Base-by-base conservation (phyloP, 371 early-diverging fungal species). In the Mortierella sp. region DNA sequence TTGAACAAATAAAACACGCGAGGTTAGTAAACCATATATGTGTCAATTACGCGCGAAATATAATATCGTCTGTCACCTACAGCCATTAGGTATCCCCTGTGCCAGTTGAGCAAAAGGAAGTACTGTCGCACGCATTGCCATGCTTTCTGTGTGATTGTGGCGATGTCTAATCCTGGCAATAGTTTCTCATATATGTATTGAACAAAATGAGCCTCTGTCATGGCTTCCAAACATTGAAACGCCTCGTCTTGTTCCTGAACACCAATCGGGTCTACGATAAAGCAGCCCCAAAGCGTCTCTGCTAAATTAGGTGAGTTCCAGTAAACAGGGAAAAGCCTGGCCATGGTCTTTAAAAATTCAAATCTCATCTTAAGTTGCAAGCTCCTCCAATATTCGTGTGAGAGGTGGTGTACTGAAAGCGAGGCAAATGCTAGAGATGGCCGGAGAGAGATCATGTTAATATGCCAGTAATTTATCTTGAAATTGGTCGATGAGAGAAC, bases 251-350 rank as follows among this genome's bases (percentile, higher is more conserved):
- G 83, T 66, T 85, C 84, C 30, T 72, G 64, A 11, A 45, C 62
- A 5, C 85, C 79, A 40, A 85, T 84, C 18, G 86, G 84, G 61
- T 85, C 76, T 8, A 70, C 72, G 9, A 85, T 83, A 9, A 85
- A 70, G 37, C 79, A 69, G 14, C 63, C 57, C 86, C 86, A 85
- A 22, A 85, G 58, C 0, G 78, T 78, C 49, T 85, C 86, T 20
- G 84, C 84, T 35, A 84, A 66, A 8, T 37, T 68, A 0, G 76
- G 62, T 4, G 86, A 84, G 62, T 69, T 78, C 72, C 81, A 83
- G 47, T 75, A 70, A 5, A 35, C 63, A n/a, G 81, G 59, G 24
- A 74, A 73, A 11, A 65, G 52, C 43, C 70, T 73, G 26, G 80
- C 70, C 63, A 85, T 80, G 20, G 64, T 49, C 65, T 68, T 75